phyloP scores from a whole-genome alignment of 306 rosid genomes.

The Oxytropis ochrocephala region DNA sequence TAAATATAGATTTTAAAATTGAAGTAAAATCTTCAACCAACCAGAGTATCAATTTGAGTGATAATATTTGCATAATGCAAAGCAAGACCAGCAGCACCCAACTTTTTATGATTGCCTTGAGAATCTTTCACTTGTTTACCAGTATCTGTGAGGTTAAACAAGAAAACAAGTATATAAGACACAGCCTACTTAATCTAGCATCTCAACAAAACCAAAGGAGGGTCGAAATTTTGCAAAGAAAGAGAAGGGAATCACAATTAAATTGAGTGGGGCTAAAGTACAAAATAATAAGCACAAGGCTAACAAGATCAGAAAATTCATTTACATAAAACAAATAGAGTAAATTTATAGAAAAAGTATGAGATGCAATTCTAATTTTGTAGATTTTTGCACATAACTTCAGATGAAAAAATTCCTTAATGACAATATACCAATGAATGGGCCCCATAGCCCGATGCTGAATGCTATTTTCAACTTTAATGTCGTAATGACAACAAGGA shows the following conservation, averaged over 20 bases:
- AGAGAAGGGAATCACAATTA: slow-evolving; percentile 1
- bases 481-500: not conserved
- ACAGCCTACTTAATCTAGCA: not conserved
- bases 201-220: slow-evolving; percentile 1
- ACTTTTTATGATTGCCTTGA: slow-evolving; percentile 50
- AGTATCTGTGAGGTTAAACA: slow-evolving; percentile 47
- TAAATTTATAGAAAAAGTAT: not conserved
- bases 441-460: not conserved
- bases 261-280: not conserved
- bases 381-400: not conserved
- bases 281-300: slow-evolving; percentile 6
- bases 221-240: not conserved
- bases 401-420: not conserved
- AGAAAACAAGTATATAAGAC: slow-evolving; percentile 1
- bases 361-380: not conserved
- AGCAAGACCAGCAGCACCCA: slow-evolving; percentile 97
- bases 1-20: slow-evolving; percentile 4
- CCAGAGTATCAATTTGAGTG: slow-evolving; percentile 87
- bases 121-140: slow-evolving; percentile 49
- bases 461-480: not conserved
- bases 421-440: not conserved
- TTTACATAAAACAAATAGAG: not conserved
- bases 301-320: slow-evolving; percentile 12
- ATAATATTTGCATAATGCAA: slow-evolving; percentile 93
- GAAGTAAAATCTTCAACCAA: slow-evolving; percentile 38